Evolutionary conservation across 805 yeast species (phyloP).

Genomic region (Nakazawaea populi): DNA sequence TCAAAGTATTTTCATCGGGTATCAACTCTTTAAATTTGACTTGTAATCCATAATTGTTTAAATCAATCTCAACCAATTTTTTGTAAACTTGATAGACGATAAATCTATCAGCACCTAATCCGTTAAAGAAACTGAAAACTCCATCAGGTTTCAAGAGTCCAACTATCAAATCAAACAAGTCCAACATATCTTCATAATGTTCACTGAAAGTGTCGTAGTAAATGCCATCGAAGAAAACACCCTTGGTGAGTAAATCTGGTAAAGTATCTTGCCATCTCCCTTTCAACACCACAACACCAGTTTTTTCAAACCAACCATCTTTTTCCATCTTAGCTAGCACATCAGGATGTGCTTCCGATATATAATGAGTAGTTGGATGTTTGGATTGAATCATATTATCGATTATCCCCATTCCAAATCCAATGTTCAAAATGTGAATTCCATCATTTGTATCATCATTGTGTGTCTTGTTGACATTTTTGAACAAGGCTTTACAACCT

Average conservation of each 20-base stretch:
- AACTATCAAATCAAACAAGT: constrained; percentile 72
- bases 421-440: constrained; percentile 67
- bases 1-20: constrained; percentile 31
- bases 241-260: constrained; percentile 55
- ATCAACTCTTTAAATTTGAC: constrained; percentile 47
- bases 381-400: constrained; percentile 65
- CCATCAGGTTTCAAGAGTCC: constrained; percentile 82
- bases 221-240: constrained; percentile 81
- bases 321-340: constrained; percentile 60
- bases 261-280: constrained; percentile 93
- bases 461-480: constrained; percentile 29
- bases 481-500: constrained; percentile 72
- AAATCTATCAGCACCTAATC: constrained; percentile 76
- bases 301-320: constrained; percentile 81
- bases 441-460: no score
- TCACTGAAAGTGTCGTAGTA: constrained; percentile 94
- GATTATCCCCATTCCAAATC: constrained; percentile 96
- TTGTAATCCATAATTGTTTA: constrained; percentile 69
- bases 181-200: constrained; percentile 84
- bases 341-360: constrained; percentile 93
- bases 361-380: constrained; percentile 69
- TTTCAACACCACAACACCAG: constrained; percentile 65
- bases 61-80: constrained; percentile 73
- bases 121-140: constrained; percentile 86
- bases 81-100: constrained; percentile 80